phyloP scores from a whole-genome alignment of 2,329 filamentous ascomycete species.

The Sclerotinia borealis region DNA sequence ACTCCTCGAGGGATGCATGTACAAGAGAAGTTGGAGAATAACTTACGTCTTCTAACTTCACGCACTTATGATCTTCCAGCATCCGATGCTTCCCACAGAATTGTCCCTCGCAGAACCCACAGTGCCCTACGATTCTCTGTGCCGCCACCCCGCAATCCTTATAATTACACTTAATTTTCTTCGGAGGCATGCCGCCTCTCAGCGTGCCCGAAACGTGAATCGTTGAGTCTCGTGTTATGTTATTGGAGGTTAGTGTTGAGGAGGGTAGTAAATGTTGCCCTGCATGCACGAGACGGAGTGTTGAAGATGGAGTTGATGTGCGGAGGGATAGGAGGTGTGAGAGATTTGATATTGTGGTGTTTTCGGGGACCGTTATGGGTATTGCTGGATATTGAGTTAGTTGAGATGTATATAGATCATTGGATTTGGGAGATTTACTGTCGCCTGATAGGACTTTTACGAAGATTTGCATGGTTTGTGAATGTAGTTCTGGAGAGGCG shows the following conservation, averaged over 20 bases:
- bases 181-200: constrained; percentile 56
- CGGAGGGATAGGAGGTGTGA: constrained; percentile 51
- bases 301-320: constrained; percentile 44
- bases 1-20: background rate
- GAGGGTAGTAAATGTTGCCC: constrained; percentile 46
- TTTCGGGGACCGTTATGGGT: constrained; percentile 47
- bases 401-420: constrained; percentile 5
- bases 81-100: constrained; percentile 94
- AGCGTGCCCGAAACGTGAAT: constrained; percentile 51
- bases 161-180: constrained; percentile 72
- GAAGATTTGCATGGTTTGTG: constrained; percentile 53
- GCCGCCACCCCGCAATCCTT: constrained; percentile 84
- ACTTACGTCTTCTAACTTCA: constrained; percentile 79
- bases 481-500: constrained; percentile 35
- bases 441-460: constrained; percentile 52
- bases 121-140: constrained; percentile 93
- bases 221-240: constrained; percentile 44
- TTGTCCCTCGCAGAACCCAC: constrained; percentile 87
- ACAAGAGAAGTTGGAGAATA: constrained; percentile 10
- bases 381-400: constrained; percentile 41
- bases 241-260: constrained; percentile 39
- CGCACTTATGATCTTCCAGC: constrained; percentile 90
- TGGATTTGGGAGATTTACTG: constrained; percentile 40
- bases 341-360: constrained; percentile 49
- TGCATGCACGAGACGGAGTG: constrained; percentile 51